Percentiles rank a stretch among this genome's conserved stretches.
Conservation (phyloP, 2,329 filamentous ascomycete species). For the Cladosporium sp. region DNA sequence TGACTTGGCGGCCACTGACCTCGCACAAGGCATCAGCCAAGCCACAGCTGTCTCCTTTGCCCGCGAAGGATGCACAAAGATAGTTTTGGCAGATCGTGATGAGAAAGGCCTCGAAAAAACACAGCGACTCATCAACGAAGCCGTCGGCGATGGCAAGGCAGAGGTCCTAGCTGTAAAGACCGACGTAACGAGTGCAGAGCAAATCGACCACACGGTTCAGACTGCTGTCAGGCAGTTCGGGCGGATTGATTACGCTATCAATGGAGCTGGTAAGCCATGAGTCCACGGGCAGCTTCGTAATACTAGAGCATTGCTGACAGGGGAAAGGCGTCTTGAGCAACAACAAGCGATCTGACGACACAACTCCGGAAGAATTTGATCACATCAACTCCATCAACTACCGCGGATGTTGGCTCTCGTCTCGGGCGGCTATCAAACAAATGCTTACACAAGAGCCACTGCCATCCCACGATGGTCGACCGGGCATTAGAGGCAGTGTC, state of each 20-base stretch:
- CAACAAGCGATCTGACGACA: constrained; percentile 42
- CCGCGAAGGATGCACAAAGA: constrained; percentile 46
- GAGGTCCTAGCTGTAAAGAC: constrained; percentile 34
- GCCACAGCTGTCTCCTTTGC: constrained; percentile 50
- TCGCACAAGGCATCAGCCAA: constrained; percentile 45
- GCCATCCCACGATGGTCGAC: constrained; percentile 48
- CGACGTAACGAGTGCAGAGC: constrained; percentile 42
- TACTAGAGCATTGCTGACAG: not conserved
- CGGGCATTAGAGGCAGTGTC: constrained; percentile 44
- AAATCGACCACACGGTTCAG: constrained; percentile 41
- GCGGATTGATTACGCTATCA: constrained; percentile 51
- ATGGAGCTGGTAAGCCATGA: constrained; percentile 40
- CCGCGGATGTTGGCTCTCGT: constrained; percentile 50
- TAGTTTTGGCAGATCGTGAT: constrained; percentile 48
- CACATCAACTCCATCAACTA: constrained; percentile 48
- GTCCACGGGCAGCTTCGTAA: not conserved
- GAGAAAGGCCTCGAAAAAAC: constrained; percentile 40
- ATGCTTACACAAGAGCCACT: constrained; percentile 50
- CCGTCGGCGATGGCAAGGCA: constrained; percentile 27
- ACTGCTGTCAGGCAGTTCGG: constrained; percentile 40
- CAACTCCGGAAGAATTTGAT: constrained; percentile 46
- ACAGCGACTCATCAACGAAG: constrained; percentile 33
- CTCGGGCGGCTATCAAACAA: constrained; percentile 45
- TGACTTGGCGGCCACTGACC: constrained; percentile 16
- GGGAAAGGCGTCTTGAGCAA: constrained; percentile 43